phyloP scores from a whole-genome alignment of 169 alveolate genomes.

The Perkinsus olseni region DNA sequence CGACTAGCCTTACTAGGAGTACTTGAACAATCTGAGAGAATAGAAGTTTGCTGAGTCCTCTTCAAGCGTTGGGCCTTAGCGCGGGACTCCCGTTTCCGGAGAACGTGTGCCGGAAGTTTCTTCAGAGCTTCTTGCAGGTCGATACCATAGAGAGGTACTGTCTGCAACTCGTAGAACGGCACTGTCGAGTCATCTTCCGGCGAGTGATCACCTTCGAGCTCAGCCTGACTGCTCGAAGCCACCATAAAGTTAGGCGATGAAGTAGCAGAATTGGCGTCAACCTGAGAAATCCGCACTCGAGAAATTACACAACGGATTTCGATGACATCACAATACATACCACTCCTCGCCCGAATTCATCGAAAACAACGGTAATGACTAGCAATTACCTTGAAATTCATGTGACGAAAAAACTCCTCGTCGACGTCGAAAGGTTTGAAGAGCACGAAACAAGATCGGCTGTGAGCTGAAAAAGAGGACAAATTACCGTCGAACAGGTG shows the following conservation, averaged over 20 bases:
- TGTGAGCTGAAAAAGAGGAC: background rate
- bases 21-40: background rate
- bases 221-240: background rate
- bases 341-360: too few relatives aligned
- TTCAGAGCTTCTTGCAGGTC: background rate
- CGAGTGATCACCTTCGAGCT: background rate
- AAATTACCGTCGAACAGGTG: too few relatives aligned
- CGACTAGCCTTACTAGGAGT: slow-evolving; percentile 1
- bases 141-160: background rate
- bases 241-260: background rate
- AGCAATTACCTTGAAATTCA: background rate
- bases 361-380: too few relatives aligned
- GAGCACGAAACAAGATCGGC: background rate
- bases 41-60: background rate
- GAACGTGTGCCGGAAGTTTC: background rate
- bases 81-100: background rate
- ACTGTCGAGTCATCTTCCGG: background rate
- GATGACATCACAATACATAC: too few relatives aligned
- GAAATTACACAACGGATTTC: background rate
- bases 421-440: background rate
- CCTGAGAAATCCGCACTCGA: background rate
- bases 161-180: background rate
- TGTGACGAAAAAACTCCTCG: background rate
- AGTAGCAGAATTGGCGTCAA: background rate
- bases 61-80: background rate